phyloP scores from a whole-genome alignment of 768 basidiomycete genomes.

The Hygrocybe coccinea region DNA sequence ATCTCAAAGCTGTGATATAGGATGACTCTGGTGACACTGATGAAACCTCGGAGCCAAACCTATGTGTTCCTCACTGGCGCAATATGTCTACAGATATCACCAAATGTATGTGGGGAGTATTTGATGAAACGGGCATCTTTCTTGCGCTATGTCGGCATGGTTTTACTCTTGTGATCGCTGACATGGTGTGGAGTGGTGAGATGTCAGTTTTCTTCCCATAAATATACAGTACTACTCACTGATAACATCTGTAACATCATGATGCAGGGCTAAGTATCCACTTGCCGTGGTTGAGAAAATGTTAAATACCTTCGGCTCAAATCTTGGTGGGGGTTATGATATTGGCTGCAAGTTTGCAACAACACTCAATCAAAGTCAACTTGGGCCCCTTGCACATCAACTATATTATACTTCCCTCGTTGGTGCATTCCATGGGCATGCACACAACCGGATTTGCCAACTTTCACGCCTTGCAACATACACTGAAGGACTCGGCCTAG shows the following conservation, averaged over 20 bases:
- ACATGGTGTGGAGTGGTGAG: constrained; percentile 30
- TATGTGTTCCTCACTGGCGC: constrained; percentile 19
- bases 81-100: constrained; percentile 17
- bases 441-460: constrained; percentile 20
- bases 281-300: constrained; percentile 15
- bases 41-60: constrained; percentile 1
- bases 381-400: constrained; percentile 11
- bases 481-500: constrained; percentile 16
- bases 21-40: no score
- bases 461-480: constrained; percentile 18
- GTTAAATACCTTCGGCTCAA: constrained; percentile 12
- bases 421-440: constrained; percentile 21
- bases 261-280: constrained; percentile 17
- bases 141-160: constrained; percentile 25
- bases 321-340: constrained; percentile 18
- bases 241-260: constrained; percentile 1
- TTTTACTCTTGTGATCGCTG: background rate
- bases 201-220: constrained; percentile 24
- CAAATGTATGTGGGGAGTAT: constrained; percentile 22
- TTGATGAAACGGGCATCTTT: constrained; percentile 28
- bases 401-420: constrained; percentile 11
- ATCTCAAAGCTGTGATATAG: no score
- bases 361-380: constrained; percentile 15
- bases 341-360: constrained; percentile 21
- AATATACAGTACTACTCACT: constrained; percentile 18